Evolutionary conservation across 2,329 filamentous ascomycete genomes (phyloP), one percentile per base, ranked within the genome.

Genomic region (Taxawa tesnikishii): DNA sequence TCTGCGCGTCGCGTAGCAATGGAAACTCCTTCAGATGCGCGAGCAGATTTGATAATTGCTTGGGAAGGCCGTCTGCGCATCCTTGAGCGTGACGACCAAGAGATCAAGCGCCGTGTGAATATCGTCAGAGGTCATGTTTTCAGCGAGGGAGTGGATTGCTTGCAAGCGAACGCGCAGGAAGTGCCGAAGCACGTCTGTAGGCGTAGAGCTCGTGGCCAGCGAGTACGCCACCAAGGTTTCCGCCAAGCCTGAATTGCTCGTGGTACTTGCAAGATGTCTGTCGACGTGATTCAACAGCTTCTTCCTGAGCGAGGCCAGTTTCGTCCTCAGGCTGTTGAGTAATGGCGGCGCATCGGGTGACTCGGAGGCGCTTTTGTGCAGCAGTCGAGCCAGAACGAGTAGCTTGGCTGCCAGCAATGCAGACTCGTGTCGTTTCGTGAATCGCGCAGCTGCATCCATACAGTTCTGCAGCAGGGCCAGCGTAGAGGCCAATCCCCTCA

Each of bases 141-240:
- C 28, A 55, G 74, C 70, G 29, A 88, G 67, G 8, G 73, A 68
- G 24, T 68, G 57, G 46, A 94, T 75, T 17, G 76, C 75, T 36
- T 80, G 72, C 25, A 72, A 68, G 27, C 88, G 69, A 6, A 85
- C 70, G 31, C 75, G 68, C 30, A 92, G 67, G 45, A 94, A 88
- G 55, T 90, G 77, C 6, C 73, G 65, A 32, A 94, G 56, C 1
- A 83, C 79, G 50, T 94, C 85, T 36, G 72, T 75, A 0, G 83
- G 75, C 0, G 84, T 81, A 1, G 80, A 84, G 46, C 74, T 92
- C 3, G 80, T 85, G 2, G 77, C 74, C 31, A 96, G 64, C 39
- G 83, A 85, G 51, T 85, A 87, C 0, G 87, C 85, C 34, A 77
- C 81, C 43, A 94, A 65, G 1, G 79, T 75, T 44, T 83, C 78